Conservation (phyloP, 352 stramenopile genomes). For the Blastocystis sp. region DNA sequence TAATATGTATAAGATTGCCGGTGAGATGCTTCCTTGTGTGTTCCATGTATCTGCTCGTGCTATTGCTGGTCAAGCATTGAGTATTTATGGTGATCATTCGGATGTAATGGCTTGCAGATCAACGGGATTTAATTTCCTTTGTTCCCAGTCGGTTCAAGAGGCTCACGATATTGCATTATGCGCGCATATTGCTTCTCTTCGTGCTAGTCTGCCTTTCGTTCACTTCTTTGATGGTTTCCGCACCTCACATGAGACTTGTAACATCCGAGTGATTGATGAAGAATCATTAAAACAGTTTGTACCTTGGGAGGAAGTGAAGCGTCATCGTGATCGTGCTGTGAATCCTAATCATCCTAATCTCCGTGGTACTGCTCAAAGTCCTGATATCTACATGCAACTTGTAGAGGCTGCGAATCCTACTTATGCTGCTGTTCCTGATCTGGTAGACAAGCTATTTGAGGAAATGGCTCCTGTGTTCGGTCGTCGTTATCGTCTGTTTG, state of each 20-base stretch:
- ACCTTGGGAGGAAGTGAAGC: conserved; percentile 71
- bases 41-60: conserved; percentile 79
- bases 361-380: conserved; percentile 70
- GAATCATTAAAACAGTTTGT: conserved; percentile 73
- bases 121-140: conserved; percentile 80
- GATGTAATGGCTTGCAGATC: conserved; percentile 83
- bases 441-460: conserved; percentile 75
- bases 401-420: conserved; percentile 76
- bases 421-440: conserved; percentile 71
- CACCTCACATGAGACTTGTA: conserved; percentile 76
- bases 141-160: conserved; percentile 76
- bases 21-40: conserved; percentile 74
- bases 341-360: conserved; percentile 65
- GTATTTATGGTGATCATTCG: conserved; percentile 75
- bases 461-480: conserved; percentile 75
- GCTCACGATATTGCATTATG: conserved; percentile 82
- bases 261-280: conserved; percentile 71
- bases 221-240: conserved; percentile 81
- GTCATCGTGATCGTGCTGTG: conserved; percentile 71
- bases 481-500: conserved; percentile 76
- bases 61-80: conserved; percentile 68
- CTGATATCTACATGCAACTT: conserved; percentile 83
- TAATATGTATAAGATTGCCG: conserved; percentile 86
- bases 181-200: conserved; percentile 79
- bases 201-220: conserved; percentile 79